phyloP scores from a whole-genome alignment of 345 rosid species.

The Eucalyptus victrix region DNA sequence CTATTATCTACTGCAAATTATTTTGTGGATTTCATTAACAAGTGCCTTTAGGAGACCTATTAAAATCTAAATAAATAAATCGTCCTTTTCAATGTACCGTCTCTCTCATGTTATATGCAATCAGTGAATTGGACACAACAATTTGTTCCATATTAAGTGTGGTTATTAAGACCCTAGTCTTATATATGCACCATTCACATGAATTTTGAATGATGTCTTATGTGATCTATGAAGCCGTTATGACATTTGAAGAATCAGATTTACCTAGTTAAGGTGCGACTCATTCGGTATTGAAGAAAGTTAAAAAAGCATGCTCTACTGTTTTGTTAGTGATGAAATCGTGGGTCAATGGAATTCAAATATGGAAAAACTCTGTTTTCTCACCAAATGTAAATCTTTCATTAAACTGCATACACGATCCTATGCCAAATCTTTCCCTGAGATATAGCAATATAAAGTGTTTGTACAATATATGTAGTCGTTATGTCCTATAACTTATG shows the following conservation, averaged over 20 bases:
- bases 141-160: background rate
- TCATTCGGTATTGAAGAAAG: background rate
- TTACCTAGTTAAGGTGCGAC: background rate
- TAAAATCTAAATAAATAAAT: background rate
- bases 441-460: background rate
- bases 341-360: background rate
- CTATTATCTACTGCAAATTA: background rate
- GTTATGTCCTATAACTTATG: background rate
- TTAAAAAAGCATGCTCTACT: background rate
- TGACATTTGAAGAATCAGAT: background rate
- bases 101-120: background rate
- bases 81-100: rapidly evolving
- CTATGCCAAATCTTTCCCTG: background rate
- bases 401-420: background rate
- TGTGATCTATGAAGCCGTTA: background rate
- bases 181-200: background rate
- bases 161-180: background rate
- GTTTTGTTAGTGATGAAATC: rapidly evolving
- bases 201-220: background rate
- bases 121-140: background rate
- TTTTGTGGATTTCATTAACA: background rate
- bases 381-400: background rate
- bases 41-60: background rate
- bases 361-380: background rate
- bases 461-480: background rate